Conservation (phyloP, 192 early-diverging fungal genomes). For the Gigaspora rosea region DNA sequence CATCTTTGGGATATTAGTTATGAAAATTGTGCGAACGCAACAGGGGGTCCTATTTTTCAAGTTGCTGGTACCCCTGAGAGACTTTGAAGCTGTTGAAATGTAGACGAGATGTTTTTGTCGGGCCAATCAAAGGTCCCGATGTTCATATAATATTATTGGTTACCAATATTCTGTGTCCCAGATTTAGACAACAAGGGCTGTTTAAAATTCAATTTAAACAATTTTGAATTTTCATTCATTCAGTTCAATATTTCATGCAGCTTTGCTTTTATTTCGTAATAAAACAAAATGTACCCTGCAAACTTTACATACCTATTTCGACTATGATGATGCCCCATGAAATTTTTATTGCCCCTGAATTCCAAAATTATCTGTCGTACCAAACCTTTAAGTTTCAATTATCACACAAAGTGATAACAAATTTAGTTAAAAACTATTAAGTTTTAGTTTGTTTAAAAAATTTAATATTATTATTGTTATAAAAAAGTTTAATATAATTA, state of each 20-base stretch:
- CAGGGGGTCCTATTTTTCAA: slow-evolving; percentile 12
- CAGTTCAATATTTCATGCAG: too few relatives aligned
- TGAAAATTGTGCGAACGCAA: slow-evolving; percentile 6
- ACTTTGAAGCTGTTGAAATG: not conserved
- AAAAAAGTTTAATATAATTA: too few relatives aligned
- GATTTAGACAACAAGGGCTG: slow-evolving; percentile 19
- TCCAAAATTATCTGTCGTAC: too few relatives aligned
- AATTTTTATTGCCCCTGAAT: too few relatives aligned
- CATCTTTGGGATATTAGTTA: slow-evolving; percentile 3
- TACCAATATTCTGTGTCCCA: slow-evolving; percentile 5
- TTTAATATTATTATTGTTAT: too few relatives aligned
- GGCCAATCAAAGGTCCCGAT: not conserved
- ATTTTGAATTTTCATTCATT: not conserved
- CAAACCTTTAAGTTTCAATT: too few relatives aligned
- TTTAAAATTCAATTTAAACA: not conserved
- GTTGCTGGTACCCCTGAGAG: slow-evolving; percentile 10
- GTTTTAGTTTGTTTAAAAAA: too few relatives aligned
- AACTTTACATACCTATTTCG: not conserved
- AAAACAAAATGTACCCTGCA: too few relatives aligned
- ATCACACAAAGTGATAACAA: too few relatives aligned
- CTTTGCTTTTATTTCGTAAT: too few relatives aligned
- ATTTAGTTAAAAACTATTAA: too few relatives aligned
- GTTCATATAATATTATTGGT: not conserved
- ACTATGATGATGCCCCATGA: too few relatives aligned
- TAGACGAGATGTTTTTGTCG: not conserved